These are phyloP conservation scores for Pelargonium citronellum DNA, from an alignment of 441 rosid species.

Conservation along the genomic window DNA sequence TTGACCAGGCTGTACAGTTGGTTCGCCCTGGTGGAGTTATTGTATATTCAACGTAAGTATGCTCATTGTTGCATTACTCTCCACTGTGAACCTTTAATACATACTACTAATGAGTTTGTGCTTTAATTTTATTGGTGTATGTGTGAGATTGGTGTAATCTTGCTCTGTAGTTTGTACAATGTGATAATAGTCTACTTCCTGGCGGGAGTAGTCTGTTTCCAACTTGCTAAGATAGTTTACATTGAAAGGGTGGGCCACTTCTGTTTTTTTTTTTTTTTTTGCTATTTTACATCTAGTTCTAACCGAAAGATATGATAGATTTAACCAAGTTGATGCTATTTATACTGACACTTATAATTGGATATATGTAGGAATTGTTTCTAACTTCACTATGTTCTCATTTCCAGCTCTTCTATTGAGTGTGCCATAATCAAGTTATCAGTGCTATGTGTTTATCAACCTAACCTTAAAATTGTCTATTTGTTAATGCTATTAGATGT, in stretches of 20 bases:
- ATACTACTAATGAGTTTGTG: not conserved
- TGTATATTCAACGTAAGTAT: constrained; percentile 88
- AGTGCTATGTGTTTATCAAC: not conserved
- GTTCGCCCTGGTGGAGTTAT: constrained; percentile 89
- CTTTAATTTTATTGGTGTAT: not conserved
- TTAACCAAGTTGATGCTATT: too few relatives aligned
- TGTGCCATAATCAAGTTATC: not conserved
- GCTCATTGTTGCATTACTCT: constrained; percentile 10
- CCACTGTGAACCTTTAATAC: not conserved
- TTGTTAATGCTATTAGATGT: constrained; percentile 45
- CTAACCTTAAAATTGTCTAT: not conserved
- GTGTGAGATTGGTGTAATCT: not conserved
- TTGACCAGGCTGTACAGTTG: constrained; percentile 92
- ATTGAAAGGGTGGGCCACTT: not conserved
- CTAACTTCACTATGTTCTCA: too few relatives aligned
- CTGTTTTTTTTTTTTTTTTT: too few relatives aligned
- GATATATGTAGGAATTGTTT: too few relatives aligned
- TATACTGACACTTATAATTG: too few relatives aligned
- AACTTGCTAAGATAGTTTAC: not conserved
- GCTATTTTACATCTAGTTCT: too few relatives aligned
- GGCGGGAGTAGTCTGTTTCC: not conserved
- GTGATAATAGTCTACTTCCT: not conserved
- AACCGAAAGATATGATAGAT: too few relatives aligned
- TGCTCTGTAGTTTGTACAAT: not conserved
- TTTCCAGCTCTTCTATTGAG: too few relatives aligned